These are phyloP conservation scores for Gillenia trifoliata DNA, from an alignment of 306 rosid species.

Conservation along the genomic window DNA sequence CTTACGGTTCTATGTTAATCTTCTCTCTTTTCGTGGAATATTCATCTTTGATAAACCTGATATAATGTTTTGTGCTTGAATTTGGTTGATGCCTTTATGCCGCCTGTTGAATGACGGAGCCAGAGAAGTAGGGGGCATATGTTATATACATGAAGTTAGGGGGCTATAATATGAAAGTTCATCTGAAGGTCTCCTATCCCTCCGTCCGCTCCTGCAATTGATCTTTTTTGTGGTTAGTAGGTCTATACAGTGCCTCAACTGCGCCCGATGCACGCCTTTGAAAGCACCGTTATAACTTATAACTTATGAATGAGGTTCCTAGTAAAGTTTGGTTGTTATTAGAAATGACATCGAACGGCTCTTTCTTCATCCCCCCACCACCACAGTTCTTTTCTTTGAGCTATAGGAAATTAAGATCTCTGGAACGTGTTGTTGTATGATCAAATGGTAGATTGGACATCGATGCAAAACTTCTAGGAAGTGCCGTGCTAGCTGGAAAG, in stretches of 20 bases:
- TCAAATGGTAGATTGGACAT: not conserved
- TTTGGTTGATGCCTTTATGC: not conserved
- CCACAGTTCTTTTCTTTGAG: not conserved
- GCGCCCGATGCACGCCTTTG: not conserved
- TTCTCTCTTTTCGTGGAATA: not conserved
- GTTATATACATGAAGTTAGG: not conserved
- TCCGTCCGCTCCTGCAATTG: not conserved
- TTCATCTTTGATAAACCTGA: not conserved
- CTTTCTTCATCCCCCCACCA: not conserved
- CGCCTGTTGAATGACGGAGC: not conserved
- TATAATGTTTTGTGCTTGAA: not conserved
- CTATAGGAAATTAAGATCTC: not conserved
- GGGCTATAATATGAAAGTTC: not conserved
- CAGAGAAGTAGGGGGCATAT: not conserved
- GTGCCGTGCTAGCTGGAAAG: not conserved
- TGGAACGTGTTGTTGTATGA: not conserved
- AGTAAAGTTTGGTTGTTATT: not conserved
- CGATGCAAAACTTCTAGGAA: not conserved
- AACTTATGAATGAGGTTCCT: not conserved
- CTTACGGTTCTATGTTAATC: not conserved
- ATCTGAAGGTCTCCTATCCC: not conserved
- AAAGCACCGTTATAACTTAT: not conserved
- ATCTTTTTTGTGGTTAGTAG: constrained; percentile 1
- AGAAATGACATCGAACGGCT: not conserved
- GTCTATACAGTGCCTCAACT: not conserved